Evolutionary conservation across 2,329 filamentous ascomycete species (phyloP).

Genomic region (Magnaporthiopsis rhizophila): DNA sequence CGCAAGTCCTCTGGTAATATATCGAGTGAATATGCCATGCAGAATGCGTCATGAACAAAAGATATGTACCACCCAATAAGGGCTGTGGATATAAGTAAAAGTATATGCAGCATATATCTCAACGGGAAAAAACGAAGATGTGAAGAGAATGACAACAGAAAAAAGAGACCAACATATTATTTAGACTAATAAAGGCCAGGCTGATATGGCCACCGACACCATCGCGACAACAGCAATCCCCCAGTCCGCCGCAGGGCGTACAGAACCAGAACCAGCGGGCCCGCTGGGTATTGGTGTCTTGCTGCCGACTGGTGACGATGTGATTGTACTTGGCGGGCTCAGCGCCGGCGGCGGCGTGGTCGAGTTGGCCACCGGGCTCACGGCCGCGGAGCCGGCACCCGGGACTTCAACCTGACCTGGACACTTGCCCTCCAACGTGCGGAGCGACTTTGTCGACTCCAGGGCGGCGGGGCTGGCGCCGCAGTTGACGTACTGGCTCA

Average conservation of each 20-base stretch:
- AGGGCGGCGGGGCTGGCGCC: conserved; percentile 35
- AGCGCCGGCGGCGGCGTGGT: too few species aligned
- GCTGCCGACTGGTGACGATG: not conserved
- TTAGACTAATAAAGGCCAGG: not conserved
- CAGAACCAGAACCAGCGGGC: not conserved
- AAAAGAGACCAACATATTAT: not conserved
- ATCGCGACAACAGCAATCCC: not conserved
- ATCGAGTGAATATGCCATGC: not conserved
- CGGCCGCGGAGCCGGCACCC: not conserved
- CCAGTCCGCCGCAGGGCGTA: not conserved
- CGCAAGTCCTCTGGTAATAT: not conserved
- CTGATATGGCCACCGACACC: not conserved
- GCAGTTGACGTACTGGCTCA: conserved; percentile 44
- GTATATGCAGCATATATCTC: not conserved
- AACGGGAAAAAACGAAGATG: too few species aligned
- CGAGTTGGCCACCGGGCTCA: not conserved
- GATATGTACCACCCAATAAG: not conserved
- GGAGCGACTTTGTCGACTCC: conserved; percentile 9
- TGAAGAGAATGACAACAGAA: not conserved
- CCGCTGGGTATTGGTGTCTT: not conserved
- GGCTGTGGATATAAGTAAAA: not conserved
- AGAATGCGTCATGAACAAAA: not conserved
- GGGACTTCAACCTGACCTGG: not conserved
- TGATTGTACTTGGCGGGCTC: not conserved
- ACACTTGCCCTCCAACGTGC: conserved; percentile 13